Base-by-base conservation (phyloP, 2,329 filamentous ascomycete genomes). In the Colletotrichum graminicola region DNA sequence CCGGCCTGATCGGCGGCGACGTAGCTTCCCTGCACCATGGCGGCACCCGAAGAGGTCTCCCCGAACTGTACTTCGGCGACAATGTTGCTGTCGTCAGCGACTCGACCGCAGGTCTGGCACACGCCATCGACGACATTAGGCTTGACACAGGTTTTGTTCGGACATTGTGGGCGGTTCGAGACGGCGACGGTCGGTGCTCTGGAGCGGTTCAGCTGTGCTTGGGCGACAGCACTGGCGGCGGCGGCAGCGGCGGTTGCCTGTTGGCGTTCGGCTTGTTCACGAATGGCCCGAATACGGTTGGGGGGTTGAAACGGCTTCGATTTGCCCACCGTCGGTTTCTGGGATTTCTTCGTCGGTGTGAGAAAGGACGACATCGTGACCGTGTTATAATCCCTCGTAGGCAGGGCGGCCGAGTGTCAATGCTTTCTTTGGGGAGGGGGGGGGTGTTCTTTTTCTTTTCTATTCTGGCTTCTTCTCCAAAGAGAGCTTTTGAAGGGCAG, bases 61-160 rank as follows among this genome's bases (percentile, higher is more conserved):
- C 94, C 94, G 78, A 98, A 99, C 29, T 92, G 92, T 73, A 98
- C 90, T 80, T 99, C 96, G 60, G 94, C 90, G 70, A 98, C 95
- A 73, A 98, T 97, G 78, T 97, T 94, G 79, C 90, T 91, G 78
- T 97, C 93, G 76, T 93, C 92, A 67, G 95, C 89, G 75, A 97
- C 90, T 72, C 90, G 91, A 87, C 94, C 95, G 81, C 96, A 98
- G 57, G 90, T 92, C 73, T 91, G 89, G 82, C 96, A 98, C 75
- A 93, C 88, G 47, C 90, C 90, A 75, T 91, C 89, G 63, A 88
- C 84, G 61, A 92, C 87, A 66, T 90, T 87, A 21, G 89, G 88
- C 64, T 87, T 87, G n/a, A 84, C 83, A 79, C 90, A 92, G 60
- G 83, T 82, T 71, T 88, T 87, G 77, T 91, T 91, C 16, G 87